Base-by-base conservation (phyloP, 257 asterid species). In the Fraxinus cuspidata region DNA sequence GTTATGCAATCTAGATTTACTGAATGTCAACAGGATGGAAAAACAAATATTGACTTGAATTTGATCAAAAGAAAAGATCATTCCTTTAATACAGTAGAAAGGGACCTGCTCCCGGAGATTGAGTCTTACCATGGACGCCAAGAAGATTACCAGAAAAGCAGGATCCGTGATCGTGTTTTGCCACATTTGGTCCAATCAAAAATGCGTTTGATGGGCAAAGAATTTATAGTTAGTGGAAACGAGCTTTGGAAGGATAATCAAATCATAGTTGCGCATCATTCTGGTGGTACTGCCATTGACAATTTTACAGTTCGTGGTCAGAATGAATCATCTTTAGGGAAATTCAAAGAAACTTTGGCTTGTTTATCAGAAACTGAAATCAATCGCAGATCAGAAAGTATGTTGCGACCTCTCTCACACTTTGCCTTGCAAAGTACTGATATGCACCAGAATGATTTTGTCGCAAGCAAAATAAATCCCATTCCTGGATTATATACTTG, bases 181-280 rank as follows among this genome's bases (percentile, higher is more conserved):
- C 69, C 69, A 27, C 69, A 63, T 27, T 63, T 71, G 74, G 73
- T 79, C 80, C 84, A 81, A 56, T 76, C 96, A 34, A 92, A 89
- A 65, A 89, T 90, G 90, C 96, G 96, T 25, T 78, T 92, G 85
- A 92, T 90, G 97, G 97, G 97, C 7, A 79, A 92, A 80, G 94
- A 90, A 81, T 86, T 92, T 47, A 79, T 74, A 47, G 84, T 92
- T 15, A 90, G 84, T 44, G 82, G 85, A 66, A 79, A 63, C 71
- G 21, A 85, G 80, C 70, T 77, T 58, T 90, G 93, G 92, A 87
- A 77, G 70, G 88, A 86, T 82, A 84, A 90, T 79, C 83, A 87
- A 76, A 78, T 77, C 60, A 64, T 71, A 40, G 75, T 78, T 4
- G 89, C 82, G 72, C 82, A 79, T 72, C 83, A 73, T 63, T 77